A percentile compares a stretch with the other conserved stretches of the same genome.
Evolutionary conservation across 2,329 filamentous ascomycete species (phyloP).

Genomic region (Nannizzia gypsea): DNA sequence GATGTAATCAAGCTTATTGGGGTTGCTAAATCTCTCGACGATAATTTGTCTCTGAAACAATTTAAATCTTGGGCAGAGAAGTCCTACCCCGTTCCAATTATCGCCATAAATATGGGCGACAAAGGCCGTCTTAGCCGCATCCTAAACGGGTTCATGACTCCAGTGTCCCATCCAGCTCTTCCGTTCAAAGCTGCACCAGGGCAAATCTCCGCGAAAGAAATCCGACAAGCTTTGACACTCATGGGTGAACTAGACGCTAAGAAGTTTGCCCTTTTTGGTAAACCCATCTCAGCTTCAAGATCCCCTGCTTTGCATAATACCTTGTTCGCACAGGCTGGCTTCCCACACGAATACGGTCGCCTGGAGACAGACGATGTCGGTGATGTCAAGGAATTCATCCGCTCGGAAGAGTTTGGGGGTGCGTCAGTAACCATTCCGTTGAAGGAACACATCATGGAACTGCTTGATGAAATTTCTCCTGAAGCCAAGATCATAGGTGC

Average conservation of each 20-base stretch:
- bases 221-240: constrained; percentile 63
- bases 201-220: constrained; percentile 81
- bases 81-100: constrained; percentile 69
- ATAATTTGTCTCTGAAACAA: constrained; percentile 72
- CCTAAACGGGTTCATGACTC: constrained; percentile 84
- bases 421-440: constrained; percentile 92
- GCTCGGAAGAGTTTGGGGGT: constrained; percentile 67
- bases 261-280: constrained; percentile 79
- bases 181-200: constrained; percentile 90
- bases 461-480: constrained; percentile 68
- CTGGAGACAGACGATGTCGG: constrained; percentile 59
- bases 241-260: constrained; percentile 66
- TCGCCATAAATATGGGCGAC: constrained; percentile 90
- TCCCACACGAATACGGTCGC: constrained; percentile 71
- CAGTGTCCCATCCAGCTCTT: constrained; percentile 79
- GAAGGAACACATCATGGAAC: constrained; percentile 73
- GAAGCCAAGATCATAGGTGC: constrained; percentile 77
- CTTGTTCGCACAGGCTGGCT: constrained; percentile 61
- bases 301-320: constrained; percentile 85
- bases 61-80: constrained; percentile 68
- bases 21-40: constrained; percentile 59
- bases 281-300: constrained; percentile 66
- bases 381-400: constrained; percentile 54
- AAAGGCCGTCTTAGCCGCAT: constrained; percentile 81
- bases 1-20: constrained; percentile 93